Conservation (phyloP, 495 filamentous ascomycete genomes). For the Friedmanniomyces simplex region DNA sequence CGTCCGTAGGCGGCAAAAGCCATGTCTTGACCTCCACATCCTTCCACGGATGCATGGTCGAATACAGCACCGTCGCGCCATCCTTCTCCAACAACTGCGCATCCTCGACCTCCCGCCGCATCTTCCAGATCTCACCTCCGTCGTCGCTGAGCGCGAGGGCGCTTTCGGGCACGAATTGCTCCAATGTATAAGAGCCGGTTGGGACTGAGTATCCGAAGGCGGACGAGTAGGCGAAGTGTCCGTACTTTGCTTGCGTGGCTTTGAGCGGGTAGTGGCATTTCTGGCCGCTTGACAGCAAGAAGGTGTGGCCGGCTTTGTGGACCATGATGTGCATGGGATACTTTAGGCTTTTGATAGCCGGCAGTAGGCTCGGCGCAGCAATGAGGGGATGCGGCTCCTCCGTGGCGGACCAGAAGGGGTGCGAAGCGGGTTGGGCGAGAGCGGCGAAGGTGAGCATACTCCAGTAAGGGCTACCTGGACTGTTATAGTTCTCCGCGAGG, state of each 20-base stretch:
- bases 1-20: slow-evolving; percentile 47
- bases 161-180: slow-evolving; percentile 63
- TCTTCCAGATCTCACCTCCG: slow-evolving; percentile 69
- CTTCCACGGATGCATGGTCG: slow-evolving; percentile 54
- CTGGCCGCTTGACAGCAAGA: slow-evolving; percentile 64
- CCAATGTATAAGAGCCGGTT: slow-evolving; percentile 61
- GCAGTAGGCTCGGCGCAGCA: slow-evolving; percentile 34
- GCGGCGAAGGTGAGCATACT: slow-evolving; percentile 66
- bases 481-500: slow-evolving; percentile 73
- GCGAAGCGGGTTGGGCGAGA: slow-evolving; percentile 52
- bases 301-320: slow-evolving; percentile 54
- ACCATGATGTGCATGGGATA: slow-evolving; percentile 59
- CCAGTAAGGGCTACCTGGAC: slow-evolving; percentile 63
- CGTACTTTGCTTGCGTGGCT: slow-evolving; percentile 73
- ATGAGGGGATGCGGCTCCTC: slow-evolving; percentile 52
- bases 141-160: slow-evolving; percentile 69
- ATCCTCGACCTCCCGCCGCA: slow-evolving; percentile 49
- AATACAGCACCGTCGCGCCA: slow-evolving; percentile 47
- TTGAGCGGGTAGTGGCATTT: slow-evolving; percentile 70
- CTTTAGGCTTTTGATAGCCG: slow-evolving; percentile 44
- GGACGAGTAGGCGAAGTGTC: slow-evolving; percentile 64
- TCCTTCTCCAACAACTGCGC: slow-evolving; percentile 45
- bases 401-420: slow-evolving; percentile 63
- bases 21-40: slow-evolving; percentile 56
- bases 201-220: slow-evolving; percentile 68